Conservation (phyloP, 202 grass and related monocot genomes). For the Musa balbisiana region DNA sequence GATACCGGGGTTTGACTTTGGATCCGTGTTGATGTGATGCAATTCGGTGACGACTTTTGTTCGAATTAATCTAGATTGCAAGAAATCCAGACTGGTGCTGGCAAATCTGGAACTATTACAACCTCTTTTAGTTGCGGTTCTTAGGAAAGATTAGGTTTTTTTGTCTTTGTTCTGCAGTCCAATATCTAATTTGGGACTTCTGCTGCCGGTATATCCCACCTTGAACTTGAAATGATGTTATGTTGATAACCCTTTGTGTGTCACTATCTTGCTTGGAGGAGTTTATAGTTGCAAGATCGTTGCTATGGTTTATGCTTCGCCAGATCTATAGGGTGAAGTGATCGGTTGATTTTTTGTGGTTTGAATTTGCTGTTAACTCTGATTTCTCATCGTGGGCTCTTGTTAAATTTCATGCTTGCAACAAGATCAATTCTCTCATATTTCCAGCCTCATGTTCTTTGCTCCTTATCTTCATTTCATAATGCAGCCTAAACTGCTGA, state of each 20-base stretch:
- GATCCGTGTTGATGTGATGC: background rate
- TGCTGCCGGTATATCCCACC: background rate
- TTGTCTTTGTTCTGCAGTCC: background rate
- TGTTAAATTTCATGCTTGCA: background rate
- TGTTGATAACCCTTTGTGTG: background rate
- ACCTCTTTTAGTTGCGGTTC: background rate
- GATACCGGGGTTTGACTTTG: background rate
- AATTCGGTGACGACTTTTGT: background rate
- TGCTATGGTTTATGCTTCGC: background rate
- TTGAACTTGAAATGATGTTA: background rate
- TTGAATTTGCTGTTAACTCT: background rate
- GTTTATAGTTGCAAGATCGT: background rate
- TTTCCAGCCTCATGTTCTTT: background rate
- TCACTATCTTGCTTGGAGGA: background rate
- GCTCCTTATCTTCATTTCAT: conserved; percentile 19
- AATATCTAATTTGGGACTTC: background rate
- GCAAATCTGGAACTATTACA: background rate
- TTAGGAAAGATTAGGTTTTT: background rate
- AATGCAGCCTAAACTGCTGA: conserved; percentile 60
- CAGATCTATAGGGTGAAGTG: background rate
- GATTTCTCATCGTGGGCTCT: background rate
- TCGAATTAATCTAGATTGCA: background rate
- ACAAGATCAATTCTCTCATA: background rate
- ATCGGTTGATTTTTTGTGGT: background rate
- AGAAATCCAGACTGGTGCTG: background rate